Base-by-base conservation (phyloP, 805 yeast genomes). In the Starmerella potacharoeniae region DNA sequence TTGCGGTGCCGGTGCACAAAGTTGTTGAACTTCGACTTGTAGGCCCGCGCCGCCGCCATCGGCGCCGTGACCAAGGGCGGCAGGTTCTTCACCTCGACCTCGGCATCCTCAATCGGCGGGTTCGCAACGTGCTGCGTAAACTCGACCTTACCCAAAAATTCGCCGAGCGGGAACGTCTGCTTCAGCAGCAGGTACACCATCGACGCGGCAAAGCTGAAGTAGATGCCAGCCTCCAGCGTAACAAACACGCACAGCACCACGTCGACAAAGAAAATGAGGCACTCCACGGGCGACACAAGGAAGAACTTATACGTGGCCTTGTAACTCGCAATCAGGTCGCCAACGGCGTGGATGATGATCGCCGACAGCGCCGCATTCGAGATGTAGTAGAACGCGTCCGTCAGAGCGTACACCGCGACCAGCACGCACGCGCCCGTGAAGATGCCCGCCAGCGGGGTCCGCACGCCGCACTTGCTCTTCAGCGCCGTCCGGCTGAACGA, bases 401-500 rank as follows among this genome's bases (percentile, higher is more conserved):
- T 89, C 64, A 90, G 77, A 57, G 85, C 82, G 69, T 89, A 90
- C 59, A 90, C 75, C 2, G 97, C 95, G 59, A 90, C 73, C 59
- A 90, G 71, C 30, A 90, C 97, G 70, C 91, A 89, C 46, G 79
- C 80, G 67, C 96, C 97, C 11, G 96, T 86, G 70, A 82, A 85
- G 43, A 88, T 76, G 72, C 96, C 96, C 46, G 96, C 95, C 58
- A 90, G 73, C 37, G 97, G 97, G 22, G 97, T 90, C 66, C 89
- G 80, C 47, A 90, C 97, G 68, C 95, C 95, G 77, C 96, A 90
- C 71, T 90, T 90, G 51, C 95, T 83, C 72, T 91, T 90, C 64
- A 90, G 77, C 7, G 97, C 97, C 46, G 96, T 85, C 74, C 97
- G 83, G 17, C 95, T 86, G 70, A 90, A 90, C 1, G 97, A 90